Evolutionary conservation across 176 grass and related monocot species (phyloP).

Genomic region (Juncus inflexus): DNA sequence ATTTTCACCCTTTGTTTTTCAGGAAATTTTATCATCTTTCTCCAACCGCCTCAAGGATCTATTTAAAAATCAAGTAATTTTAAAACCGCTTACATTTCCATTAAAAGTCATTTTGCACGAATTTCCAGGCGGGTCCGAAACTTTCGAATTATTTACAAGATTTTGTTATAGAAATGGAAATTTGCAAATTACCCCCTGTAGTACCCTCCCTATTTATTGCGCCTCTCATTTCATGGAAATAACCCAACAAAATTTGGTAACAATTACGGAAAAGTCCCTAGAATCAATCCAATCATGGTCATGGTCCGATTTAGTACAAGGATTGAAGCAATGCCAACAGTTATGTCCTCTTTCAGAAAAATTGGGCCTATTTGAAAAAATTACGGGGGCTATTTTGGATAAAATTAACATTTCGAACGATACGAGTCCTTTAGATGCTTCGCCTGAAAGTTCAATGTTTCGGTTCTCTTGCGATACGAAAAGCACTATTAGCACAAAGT

Average conservation of each 20-base stretch:
- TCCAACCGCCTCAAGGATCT: slow-evolving; percentile 43
- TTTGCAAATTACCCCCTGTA: slow-evolving; percentile 40
- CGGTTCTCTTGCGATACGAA: slow-evolving; percentile 85
- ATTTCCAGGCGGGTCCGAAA: slow-evolving; percentile 69
- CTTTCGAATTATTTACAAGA: slow-evolving; percentile 74
- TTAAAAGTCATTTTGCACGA: slow-evolving; percentile 46
- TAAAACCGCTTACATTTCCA: slow-evolving; percentile 23
- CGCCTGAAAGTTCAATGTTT: slow-evolving; percentile 83
- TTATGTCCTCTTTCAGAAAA: slow-evolving; percentile 37
- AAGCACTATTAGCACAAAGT: slow-evolving; percentile 61
- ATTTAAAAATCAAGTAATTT: slow-evolving; percentile 16
- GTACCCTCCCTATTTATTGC: slow-evolving; percentile 55
- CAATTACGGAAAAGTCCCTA: slow-evolving; percentile 43
- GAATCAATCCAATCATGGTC: slow-evolving; percentile 76
- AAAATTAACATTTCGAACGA: slow-evolving; percentile 52
- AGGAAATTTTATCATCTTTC: slow-evolving; percentile 75
- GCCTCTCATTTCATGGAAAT: slow-evolving; percentile 76
- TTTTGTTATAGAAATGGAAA: slow-evolving; percentile 54
- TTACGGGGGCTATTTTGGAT: slow-evolving; percentile 40
- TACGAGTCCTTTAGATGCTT: slow-evolving; percentile 59
- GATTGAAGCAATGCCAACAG: slow-evolving; percentile 65
- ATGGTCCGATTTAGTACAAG: slow-evolving; percentile 55
- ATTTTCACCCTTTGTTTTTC: slow-evolving; percentile 26
- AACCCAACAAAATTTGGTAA: slow-evolving; percentile 44
- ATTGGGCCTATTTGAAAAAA: slow-evolving; percentile 45